These are phyloP conservation scores for Cenchrus fungigraminus DNA, from an alignment of 176 grass and related monocot species.

Conservation along the genomic window DNA sequence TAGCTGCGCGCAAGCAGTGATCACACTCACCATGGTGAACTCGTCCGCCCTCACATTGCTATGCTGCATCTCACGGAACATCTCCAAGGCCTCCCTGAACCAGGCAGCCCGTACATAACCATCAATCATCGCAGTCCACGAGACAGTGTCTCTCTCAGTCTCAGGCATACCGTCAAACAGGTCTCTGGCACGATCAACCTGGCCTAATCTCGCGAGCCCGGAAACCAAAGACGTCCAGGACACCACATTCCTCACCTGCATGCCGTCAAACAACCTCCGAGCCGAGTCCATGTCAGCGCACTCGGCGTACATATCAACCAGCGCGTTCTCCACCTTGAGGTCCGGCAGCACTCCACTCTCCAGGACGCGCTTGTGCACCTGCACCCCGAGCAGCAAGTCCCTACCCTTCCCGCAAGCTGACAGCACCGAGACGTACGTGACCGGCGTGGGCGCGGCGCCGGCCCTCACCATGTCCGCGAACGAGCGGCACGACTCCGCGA, in stretches of 20 bases:
- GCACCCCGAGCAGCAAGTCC: constrained; percentile 56
- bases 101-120: constrained; percentile 49
- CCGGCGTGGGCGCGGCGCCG: constrained; percentile 29
- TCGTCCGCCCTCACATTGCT: constrained; percentile 46
- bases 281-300: constrained; percentile 64
- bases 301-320: constrained; percentile 73
- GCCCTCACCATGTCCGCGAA: constrained; percentile 64
- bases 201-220: constrained; percentile 49
- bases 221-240: constrained; percentile 79
- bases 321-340: constrained; percentile 63
- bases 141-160: constrained; percentile 61
- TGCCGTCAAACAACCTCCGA: constrained; percentile 58
- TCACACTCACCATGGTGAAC: constrained; percentile 81
- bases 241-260: constrained; percentile 53
- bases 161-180: constrained; percentile 78
- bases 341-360: constrained; percentile 48
- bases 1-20: constrained; percentile 80
- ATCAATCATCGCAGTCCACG: constrained; percentile 82
- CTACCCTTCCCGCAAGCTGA: constrained; percentile 56
- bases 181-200: constrained; percentile 52
- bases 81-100: constrained; percentile 71
- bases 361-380: constrained; percentile 57
- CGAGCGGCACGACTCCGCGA: constrained; percentile 43
- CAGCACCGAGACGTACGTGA: constrained; percentile 71
- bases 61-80: constrained; percentile 67